A percentile compares a stretch with the other conserved stretches of the same genome.
Evolutionary conservation across 768 basidiomycete genomes (phyloP).

Genomic region (Trametopsis cervina): DNA sequence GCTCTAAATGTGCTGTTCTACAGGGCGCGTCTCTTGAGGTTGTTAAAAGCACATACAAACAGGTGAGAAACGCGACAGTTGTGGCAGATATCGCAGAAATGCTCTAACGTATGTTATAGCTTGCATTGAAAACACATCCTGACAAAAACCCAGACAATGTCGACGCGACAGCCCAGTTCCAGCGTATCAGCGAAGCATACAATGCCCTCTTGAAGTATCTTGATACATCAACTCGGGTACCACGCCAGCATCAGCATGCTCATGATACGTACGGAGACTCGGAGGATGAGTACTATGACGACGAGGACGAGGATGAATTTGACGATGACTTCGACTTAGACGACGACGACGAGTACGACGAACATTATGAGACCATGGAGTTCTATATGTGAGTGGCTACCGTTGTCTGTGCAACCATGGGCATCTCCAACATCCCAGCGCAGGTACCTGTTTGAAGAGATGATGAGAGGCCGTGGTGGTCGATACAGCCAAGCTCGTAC

Average conservation of each 20-base stretch:
- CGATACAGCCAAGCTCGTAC: slow-evolving; percentile 4
- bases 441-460: slow-evolving; percentile 8
- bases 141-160: slow-evolving; percentile 69
- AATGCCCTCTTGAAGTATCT: slow-evolving; percentile 50
- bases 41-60: slow-evolving; percentile 65
- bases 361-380: slow-evolving; percentile 23
- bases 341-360: slow-evolving; percentile 26
- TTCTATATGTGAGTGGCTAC: slow-evolving; percentile 45
- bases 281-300: slow-evolving; percentile 29
- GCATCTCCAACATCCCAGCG: too few species aligned
- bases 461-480: neutral
- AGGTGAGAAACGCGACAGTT: slow-evolving; percentile 32
- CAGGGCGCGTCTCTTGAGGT: slow-evolving; percentile 56
- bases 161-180: slow-evolving; percentile 63
- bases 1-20: too few species aligned
- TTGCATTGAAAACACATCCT: slow-evolving; percentile 65
- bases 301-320: slow-evolving; percentile 20
- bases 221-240: slow-evolving; percentile 29
- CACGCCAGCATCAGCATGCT: slow-evolving; percentile 9
- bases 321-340: slow-evolving; percentile 30
- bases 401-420: too few species aligned
- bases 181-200: slow-evolving; percentile 65
- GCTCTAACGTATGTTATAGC: slow-evolving; percentile 26
- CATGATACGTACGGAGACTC: slow-evolving; percentile 30
- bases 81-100: neutral